Evolutionary conservation across 768 basidiomycete genomes (phyloP), one percentile per base, ranked within the genome.

Genomic region (Mycena sanguinolenta): DNA sequence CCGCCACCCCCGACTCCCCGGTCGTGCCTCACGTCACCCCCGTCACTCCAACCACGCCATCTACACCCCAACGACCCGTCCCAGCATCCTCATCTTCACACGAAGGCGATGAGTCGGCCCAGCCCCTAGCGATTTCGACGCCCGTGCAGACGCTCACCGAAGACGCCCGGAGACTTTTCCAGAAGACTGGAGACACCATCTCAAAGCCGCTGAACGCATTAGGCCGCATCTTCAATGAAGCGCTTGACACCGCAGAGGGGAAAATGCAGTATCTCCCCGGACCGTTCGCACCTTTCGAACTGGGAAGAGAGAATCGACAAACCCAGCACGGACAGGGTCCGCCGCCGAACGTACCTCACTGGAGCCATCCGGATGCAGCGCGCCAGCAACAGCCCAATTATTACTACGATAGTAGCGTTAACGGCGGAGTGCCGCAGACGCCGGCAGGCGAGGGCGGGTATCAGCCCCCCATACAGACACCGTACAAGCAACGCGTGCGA

Each of bases 141-240:
- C 86, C 92, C 1, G 81, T 84, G 0, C 86, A 87, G 75, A 84
- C 83, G 0, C 75, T 89, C 25, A 84, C 84, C 0, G 90, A 94
- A 61, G 95, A 97, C 75, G 96, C 95, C 1, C 90, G 89, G 44
- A 87, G 92, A 27, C 87, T 97, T 34, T 85, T 97, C 52, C 96
- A 96, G 80, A 93, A 93, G 78, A 97, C 96, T 0, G 95, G 96
- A 10, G 94, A 96, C 77, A 93, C 90, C 0, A 92, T 97, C 65
- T 95, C 93, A 10, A 96, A 95, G 78, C 96, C 96, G 4, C 86
- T 98, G n/a, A 94, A 84, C 72, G 95, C 96, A 2, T 92, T 98
- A 59, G 88, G 95, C 21, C 90, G 93, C 60, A 96, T 98, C 70
- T 92, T 97, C 78, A 93, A 89, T 69, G 94, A 94, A 53, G 95